Evolutionary conservation across 2,329 filamentous ascomycete genomes (phyloP).

Genomic region (Aspergillus hortae): DNA sequence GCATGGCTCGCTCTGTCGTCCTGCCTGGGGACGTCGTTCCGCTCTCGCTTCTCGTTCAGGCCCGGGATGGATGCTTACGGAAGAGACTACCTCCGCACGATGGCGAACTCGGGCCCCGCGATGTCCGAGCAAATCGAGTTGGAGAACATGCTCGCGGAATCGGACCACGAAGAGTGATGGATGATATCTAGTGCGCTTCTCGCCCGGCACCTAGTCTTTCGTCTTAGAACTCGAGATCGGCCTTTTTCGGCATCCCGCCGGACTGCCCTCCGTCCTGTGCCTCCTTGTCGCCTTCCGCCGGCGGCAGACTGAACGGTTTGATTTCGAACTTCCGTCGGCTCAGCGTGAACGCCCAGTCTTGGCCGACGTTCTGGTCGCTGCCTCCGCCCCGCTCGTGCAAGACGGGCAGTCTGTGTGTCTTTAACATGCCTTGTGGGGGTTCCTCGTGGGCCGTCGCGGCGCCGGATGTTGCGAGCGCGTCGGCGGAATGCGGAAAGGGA

Average conservation of each 20-base stretch:
- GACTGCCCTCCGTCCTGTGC: conserved; percentile 50
- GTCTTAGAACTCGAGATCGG: conserved; percentile 69
- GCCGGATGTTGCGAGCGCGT: conserved; percentile 50
- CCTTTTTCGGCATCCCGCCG: conserved; percentile 55
- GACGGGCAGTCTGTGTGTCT: conserved; percentile 76
- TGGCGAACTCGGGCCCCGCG: conserved; percentile 52
- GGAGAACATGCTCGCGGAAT: conserved; percentile 55
- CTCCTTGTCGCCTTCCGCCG: conserved; percentile 70
- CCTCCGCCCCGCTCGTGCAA: conserved; percentile 87
- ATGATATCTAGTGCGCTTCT: not conserved
- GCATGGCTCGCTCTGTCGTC: conserved; percentile 54
- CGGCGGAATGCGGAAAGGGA: conserved; percentile 61
- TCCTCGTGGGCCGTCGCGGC: conserved; percentile 63
- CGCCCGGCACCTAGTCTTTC: conserved; percentile 3
- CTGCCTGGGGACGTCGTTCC: conserved; percentile 53
- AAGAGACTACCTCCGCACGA: conserved; percentile 53
- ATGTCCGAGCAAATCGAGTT: conserved; percentile 62
- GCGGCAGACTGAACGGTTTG: conserved; percentile 83
- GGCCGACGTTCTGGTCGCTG: conserved; percentile 64
- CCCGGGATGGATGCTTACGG: conserved; percentile 49
- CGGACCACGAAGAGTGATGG: conserved; percentile 33
- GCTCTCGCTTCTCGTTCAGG: conserved; percentile 44
- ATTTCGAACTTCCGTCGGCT: conserved; percentile 81
- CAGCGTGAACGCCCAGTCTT: conserved; percentile 87
- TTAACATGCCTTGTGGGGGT: conserved; percentile 79